A percentile compares a stretch with the other conserved stretches of the same genome.
phyloP scores from a whole-genome alignment of 1,284 basidiomycete species.

The Puccinia polysora region DNA sequence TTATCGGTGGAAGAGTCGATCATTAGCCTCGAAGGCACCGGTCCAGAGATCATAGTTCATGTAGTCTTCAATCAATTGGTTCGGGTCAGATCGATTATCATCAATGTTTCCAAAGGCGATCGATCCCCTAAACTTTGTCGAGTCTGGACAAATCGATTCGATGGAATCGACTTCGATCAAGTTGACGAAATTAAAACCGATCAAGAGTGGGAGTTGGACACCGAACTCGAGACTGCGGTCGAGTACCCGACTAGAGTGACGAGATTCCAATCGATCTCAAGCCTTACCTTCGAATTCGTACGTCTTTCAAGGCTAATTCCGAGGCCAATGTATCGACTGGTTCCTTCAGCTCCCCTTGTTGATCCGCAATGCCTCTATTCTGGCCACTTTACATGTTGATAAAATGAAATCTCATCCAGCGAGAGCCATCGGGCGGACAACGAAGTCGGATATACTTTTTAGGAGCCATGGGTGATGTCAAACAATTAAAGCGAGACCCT shows the following conservation, averaged over 20 bases:
- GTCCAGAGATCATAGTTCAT: constrained; percentile 41
- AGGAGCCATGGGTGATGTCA: constrained; percentile 39
- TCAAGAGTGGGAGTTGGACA: constrained; percentile 37
- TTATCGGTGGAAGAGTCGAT: constrained; percentile 26
- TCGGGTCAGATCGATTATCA: constrained; percentile 20
- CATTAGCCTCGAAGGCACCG: constrained; percentile 12
- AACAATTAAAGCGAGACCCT: constrained; percentile 38
- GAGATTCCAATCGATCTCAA: constrained; percentile 41
- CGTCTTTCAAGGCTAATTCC: neutral
- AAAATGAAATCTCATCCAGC: neutral
- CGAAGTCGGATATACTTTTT: constrained; percentile 31
- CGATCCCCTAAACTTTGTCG: constrained; percentile 9
- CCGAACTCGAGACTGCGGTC: constrained; percentile 23
- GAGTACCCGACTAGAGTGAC: constrained; percentile 38
- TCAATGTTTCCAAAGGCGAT: constrained; percentile 25
- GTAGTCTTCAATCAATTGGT: constrained; percentile 36
- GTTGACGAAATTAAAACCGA: constrained; percentile 19
- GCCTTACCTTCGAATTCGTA: constrained; percentile 39
- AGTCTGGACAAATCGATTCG: constrained; percentile 30
- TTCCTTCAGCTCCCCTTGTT: neutral
- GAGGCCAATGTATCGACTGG: neutral
- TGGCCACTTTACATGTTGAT: neutral
- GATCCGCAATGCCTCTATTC: too few relatives aligned
- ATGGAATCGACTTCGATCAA: constrained; percentile 33
- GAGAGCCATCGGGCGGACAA: constrained; percentile 32